Evolutionary conservation across 2,329 filamentous ascomycete species (phyloP), one percentile per base, ranked within the genome.

Genomic region (Penicillium sp.): DNA sequence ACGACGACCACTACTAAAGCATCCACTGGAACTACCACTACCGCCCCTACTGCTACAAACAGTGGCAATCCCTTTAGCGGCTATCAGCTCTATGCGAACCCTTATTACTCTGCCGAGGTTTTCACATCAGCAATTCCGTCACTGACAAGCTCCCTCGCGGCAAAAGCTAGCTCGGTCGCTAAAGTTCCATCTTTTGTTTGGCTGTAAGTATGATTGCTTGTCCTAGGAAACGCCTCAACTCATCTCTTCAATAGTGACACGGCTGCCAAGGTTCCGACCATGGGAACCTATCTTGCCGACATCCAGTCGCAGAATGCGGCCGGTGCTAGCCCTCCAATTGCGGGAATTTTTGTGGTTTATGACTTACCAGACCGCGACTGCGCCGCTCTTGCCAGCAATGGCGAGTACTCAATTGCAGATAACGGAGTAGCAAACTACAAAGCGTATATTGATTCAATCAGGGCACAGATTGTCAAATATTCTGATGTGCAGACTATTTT

Each of bases 301-400:
- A 82, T 83, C 64, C 69, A 78, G 59, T 65, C 72, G 37, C 67
- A 78, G 62, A 83, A 84, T 55, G 72, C 69, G 26, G 78, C 76
- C 26, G 80, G 81, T n/a, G 78, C 79, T 8, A 79, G 69, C 51
- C 76, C 78, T 33, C 75, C 77, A 3, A 67, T 80, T 55, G 77
- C 80, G 19, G 80, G 78, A 19, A 78, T 77, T 1, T 82, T 87
- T 53, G 85, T 88, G 54, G 82, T 88, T 53, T 88, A 88, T 71
- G 82, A 88, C 68, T 74, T 88, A 13, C 85, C 85, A 45, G 84
- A 86, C 64, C 82, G 85, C 69, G 85, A 88, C 68, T 88, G 85
- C 67, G 81, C 85, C 14, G 85, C 85, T 50, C 76, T 83, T 64
- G 85, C 85, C 14, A 87, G 85, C 61, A 87, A 87, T 67, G 85